Base-by-base conservation (phyloP, 768 basidiomycete genomes). In the Mycena filopes region DNA sequence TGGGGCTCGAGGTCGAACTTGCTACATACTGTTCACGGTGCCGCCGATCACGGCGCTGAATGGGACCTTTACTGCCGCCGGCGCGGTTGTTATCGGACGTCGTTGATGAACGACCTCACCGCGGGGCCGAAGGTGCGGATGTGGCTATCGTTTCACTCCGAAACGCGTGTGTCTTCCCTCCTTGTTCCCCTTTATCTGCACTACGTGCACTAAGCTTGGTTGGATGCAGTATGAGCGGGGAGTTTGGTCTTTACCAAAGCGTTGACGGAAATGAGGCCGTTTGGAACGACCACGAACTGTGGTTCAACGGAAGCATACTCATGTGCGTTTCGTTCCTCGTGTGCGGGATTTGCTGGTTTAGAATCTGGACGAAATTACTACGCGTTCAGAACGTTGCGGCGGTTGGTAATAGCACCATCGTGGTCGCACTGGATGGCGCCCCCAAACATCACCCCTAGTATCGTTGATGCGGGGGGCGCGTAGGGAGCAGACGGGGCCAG, bases 401-500 rank as follows among this genome's bases (percentile, higher is more conserved):
- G 7, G 83, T 86, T 0, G 89, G 89, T 76, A 85, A 80, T 66
- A 94, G 93, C 74, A 94, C 92, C 5, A 84, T 96, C 56, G 95
- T 94, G 26, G 86, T 96, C 18, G 79, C 91, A 2, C 89, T 95
- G 93, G 93, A 88, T 88, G 28, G 82, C 84, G 15, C 84, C 95
- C 65, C 87, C 92, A 2, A 95, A 95, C 65, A 84, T 89, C 68
- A 88, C 88, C 7, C 87, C 81, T 2, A n/a, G n/a, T n/a, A 86
- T 89, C n/a, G 71, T 88, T 15, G 84, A 81, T 60, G 85, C 85
- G 12, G 87, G 88, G 20, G 78, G 77, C 13, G n/a, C 76, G 79
- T 15, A 94, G 94, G 21, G 89, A 92, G 72, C 92, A 96, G 78
- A 88, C 90, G 0, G 93, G 94, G 0, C 91, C 90, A 65, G 83